Evolutionary conservation across 2,329 filamentous ascomycete genomes (phyloP).

Genomic region (Orbilia javanica): DNA sequence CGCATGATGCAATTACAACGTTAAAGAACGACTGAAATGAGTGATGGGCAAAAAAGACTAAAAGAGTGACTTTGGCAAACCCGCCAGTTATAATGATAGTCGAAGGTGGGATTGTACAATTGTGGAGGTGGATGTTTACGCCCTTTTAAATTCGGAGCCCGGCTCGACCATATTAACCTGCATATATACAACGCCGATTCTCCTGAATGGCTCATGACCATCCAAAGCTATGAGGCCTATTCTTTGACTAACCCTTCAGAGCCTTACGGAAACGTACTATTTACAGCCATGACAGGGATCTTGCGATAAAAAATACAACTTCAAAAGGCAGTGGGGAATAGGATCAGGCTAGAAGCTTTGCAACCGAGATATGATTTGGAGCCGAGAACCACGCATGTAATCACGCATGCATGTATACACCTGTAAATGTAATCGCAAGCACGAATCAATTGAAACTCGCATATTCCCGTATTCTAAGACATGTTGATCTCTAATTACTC

Average conservation of each 20-base stretch:
- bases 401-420: not conserved
- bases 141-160: slow-evolving; percentile 30
- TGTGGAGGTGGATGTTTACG: slow-evolving; percentile 19
- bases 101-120: not conserved
- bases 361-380: not conserved
- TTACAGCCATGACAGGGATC: slow-evolving; percentile 16
- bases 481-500: too few species aligned
- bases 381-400: slow-evolving; percentile 2
- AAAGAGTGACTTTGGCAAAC: slow-evolving; percentile 37
- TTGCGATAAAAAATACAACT: slow-evolving; percentile 7
- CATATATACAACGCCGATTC: not conserved
- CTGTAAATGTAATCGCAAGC: not conserved
- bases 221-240: not conserved
- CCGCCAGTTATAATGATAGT: slow-evolving; percentile 2
- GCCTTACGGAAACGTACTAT: slow-evolving; percentile 23
- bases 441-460: not conserved
- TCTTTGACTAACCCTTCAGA: slow-evolving; percentile 22
- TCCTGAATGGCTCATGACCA: slow-evolving; percentile 7
- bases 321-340: slow-evolving; percentile 11
- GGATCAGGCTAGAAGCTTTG: not conserved
- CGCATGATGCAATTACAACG: slow-evolving; percentile 20
- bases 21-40: slow-evolving; percentile 24
- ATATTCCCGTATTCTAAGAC: not conserved
- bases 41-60: not conserved
- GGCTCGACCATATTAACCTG: slow-evolving; percentile 4